Base-by-base conservation (phyloP, 2,329 filamentous ascomycete genomes). In the Intubia oerlemansii region DNA sequence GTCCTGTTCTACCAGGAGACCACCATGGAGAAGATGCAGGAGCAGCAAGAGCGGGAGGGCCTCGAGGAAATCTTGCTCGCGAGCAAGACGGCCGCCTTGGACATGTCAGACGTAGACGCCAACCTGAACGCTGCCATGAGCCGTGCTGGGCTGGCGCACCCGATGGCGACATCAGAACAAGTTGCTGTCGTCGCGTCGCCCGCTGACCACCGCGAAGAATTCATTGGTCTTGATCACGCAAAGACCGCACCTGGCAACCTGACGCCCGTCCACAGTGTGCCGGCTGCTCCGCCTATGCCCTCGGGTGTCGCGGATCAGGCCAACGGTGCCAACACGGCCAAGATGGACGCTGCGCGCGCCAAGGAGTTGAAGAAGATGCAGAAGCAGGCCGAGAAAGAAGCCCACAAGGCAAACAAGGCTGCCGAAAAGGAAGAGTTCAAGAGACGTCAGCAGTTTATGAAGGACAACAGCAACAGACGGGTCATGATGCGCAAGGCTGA, bases 1-100 rank as follows among this genome's bases (percentile, higher is more conserved):
- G 84, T 98, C 11, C 57, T 98, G 8, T 98, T 98, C 49, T 98
- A 98, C 51, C 88, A 93, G 47, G 85, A 98, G 50, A 95, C 67
- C 4, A 72, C 67, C 0, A 64, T 69, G 33, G 68, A 73, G 41
- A 67, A 69, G 41, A 60, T 71, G 30, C 54, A 63, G 34, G 72
- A 70, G 32, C 84, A 95, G 49, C 77, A 90, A 45, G 82, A 90
- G 42, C 73, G 68, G 26, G 82, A 92, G 46, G 74, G 74, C 9
- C 51, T 58, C 42, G 71, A 61, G 48, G 75, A 70, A 43, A 60
- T 63, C 31, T 57, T 57, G 42, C 48, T 66, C 40, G 59, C 60
- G 31, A 60, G 56, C 38, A 52, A 66, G 42, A 59, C 62, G 26
- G 65, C 66, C n/a, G 61, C 59, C 29, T 44, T 66, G 14, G 31